Base-by-base conservation (phyloP, 2,329 filamentous ascomycete species). In the Cladobotryum protrusum region DNA sequence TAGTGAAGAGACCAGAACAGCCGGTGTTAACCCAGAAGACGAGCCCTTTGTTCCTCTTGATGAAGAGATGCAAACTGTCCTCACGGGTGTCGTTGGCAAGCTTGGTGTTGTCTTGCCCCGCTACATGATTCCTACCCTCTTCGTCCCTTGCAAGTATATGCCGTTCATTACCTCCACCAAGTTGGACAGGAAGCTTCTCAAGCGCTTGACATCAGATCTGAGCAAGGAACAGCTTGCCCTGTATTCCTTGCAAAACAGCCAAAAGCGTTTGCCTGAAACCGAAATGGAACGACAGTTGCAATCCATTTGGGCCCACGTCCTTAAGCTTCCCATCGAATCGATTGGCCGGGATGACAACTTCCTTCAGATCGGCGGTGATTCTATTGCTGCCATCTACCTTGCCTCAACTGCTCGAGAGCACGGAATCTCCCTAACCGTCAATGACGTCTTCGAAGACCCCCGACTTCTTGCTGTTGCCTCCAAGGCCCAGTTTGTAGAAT, bases 281-380 rank as follows among this genome's bases (percentile, higher is more conserved):
- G 48, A 41, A 3, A 47, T 50, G 32, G 49, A 51, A 35, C n/a
- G 9, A 12, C 33, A 20, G 12, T 14, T 51, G 3, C 49, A 51
- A 18, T 14, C 17, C 4, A 20, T 51, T 13, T 51, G 49, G 49
- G 40, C 45, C 6, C 18, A 14, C 5, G 11, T 51, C 4, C 14
- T 51, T 5, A 40, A 37, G 12, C 32, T 51, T 15, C 5, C 44
- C 1, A 5, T 29, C 15, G 45, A 43, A 6, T 43, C 40, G 9
- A 57, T 57, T n/a, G 46, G 55, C 14, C 44, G 43, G 3, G 52
- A 57, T 29, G 55, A 57, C 29, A 45, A 45, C 34, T 56, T 57
- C 43, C 50, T 52, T 13, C 49, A 43, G 13, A 49, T 57, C 18
- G 55, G 54, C 3, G 55, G 55, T 9, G 52, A 57, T 34, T 57